phyloP scores from a whole-genome alignment of 371 early-diverging fungal genomes.

The Syncephalastrum sp. region DNA sequence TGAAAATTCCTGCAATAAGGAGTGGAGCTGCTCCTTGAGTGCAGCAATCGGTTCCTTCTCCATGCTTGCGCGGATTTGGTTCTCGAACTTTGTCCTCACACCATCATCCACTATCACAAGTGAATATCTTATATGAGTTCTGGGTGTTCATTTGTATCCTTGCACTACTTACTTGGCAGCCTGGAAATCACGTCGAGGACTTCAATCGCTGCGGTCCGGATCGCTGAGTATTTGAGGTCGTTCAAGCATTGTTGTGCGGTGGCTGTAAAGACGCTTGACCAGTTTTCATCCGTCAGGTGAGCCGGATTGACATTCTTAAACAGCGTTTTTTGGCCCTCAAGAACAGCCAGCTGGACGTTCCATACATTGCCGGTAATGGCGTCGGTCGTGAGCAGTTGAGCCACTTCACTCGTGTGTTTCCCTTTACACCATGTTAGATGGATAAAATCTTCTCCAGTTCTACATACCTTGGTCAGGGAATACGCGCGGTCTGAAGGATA shows the following conservation, averaged over 20 bases:
- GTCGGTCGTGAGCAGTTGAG: not conserved
- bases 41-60: constrained; percentile 10
- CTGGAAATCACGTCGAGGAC: constrained; percentile 22
- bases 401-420: too few species aligned
- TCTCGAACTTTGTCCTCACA: constrained; percentile 1
- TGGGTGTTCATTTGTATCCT: too few species aligned
- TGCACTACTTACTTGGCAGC: not conserved
- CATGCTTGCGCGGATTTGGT: not conserved
- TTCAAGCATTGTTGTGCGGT: constrained; percentile 15
- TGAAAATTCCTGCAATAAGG: too few species aligned
- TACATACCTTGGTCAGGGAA: constrained; percentile 50
- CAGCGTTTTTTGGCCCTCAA: constrained; percentile 58
- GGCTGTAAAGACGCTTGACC: too few species aligned
- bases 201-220: constrained; percentile 41
- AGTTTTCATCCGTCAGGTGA: constrained; percentile 4
- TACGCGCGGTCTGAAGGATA: constrained; percentile 51
- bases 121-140: not conserved
- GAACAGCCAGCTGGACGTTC: constrained; percentile 69
- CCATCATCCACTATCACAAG: constrained; percentile 1
- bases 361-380: constrained; percentile 53
- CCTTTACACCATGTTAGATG: not conserved
- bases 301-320: constrained; percentile 22
- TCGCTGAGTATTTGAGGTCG: constrained; percentile 48
- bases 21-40: constrained; percentile 4
- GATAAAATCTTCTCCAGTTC: not conserved